Percentiles rank a stretch among this genome's conserved stretches.
These are phyloP conservation scores for Lophiotrema nucula DNA, from an alignment of 495 filamentous ascomycete genomes.

Conservation along the genomic window DNA sequence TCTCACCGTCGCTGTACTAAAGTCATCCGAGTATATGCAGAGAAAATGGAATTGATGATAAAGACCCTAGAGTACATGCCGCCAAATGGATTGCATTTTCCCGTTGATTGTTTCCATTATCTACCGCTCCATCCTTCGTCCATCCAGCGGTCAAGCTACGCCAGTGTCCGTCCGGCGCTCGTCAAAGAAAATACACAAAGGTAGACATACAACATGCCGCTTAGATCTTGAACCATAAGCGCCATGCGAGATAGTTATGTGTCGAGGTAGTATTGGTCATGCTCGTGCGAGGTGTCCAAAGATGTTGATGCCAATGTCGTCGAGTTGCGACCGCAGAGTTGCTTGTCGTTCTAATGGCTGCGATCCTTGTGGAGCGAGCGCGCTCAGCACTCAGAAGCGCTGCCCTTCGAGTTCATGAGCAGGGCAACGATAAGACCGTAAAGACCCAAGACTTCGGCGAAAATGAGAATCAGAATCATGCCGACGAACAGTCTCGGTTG, in stretches of 20 bases:
- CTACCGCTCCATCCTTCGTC: slow-evolving; percentile 7
- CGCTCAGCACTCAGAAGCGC: background rate
- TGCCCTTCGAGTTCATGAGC: slow-evolving; percentile 81
- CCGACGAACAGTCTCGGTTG: slow-evolving; percentile 97
- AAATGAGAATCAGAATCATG: slow-evolving; percentile 99
- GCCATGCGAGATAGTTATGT: slow-evolving; percentile 17
- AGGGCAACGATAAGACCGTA: slow-evolving; percentile 98
- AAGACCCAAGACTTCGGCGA: slow-evolving; percentile 98
- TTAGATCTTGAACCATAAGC: slow-evolving; percentile 13
- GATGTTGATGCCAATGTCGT: background rate
- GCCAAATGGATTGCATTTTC: slow-evolving; percentile 20
- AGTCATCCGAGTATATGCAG: no score
- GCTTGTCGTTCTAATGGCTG: slow-evolving; percentile 20
- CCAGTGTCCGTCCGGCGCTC: background rate
- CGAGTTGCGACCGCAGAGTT: slow-evolving; percentile 11
- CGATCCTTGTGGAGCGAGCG: background rate
- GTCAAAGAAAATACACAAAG: slow-evolving; percentile 28
- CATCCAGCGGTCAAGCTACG: background rate
- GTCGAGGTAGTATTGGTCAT: background rate
- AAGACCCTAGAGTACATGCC: slow-evolving; percentile 25
- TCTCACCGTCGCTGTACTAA: no score
- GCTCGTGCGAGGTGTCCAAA: background rate
- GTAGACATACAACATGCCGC: slow-evolving; percentile 32
- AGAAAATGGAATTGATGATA: background rate
- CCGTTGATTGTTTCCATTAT: slow-evolving; percentile 21